phyloP scores from a whole-genome alignment of 331 rosid genomes.

The Saraca asoca region DNA sequence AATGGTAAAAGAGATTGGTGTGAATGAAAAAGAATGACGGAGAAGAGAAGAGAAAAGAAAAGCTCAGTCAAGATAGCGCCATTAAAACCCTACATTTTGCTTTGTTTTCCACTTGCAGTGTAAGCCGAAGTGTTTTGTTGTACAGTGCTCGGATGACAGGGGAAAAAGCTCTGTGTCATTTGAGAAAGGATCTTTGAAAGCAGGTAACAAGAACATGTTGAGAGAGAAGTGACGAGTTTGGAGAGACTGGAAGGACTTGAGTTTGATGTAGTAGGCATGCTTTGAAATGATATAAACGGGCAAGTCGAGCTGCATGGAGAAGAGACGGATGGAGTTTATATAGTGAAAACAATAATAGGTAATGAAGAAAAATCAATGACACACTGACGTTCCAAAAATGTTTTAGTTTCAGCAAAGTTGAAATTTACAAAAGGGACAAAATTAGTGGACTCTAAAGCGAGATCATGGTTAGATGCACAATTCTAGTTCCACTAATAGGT shows the following conservation, averaged over 20 bases:
- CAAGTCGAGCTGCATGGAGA: conserved; percentile 25
- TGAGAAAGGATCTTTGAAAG: conserved; percentile 30
- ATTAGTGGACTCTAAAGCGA: conserved; percentile 41
- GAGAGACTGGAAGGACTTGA: neutral
- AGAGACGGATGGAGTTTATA: conserved; percentile 45
- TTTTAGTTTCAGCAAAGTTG: conserved; percentile 37
- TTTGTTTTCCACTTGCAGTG: conserved; percentile 27
- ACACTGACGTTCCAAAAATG: conserved; percentile 53
- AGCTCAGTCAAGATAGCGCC: conserved; percentile 86
- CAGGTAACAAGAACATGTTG: conserved; percentile 30
- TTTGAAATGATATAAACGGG: conserved; percentile 55
- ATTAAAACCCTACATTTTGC: conserved; percentile 9
- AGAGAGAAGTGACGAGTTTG: conserved; percentile 41
- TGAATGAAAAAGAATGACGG: accelerated
- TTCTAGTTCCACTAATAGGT: too few species aligned
- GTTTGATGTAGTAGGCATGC: conserved; percentile 7
- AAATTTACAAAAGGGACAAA: conserved; percentile 24
- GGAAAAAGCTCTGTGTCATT: conserved; percentile 24
- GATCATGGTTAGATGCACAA: conserved; percentile 11
- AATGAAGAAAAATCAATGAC: conserved; percentile 36
- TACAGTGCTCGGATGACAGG: neutral
- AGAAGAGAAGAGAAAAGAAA: accelerated
- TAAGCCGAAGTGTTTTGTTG: conserved; percentile 30
- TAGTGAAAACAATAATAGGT: conserved; percentile 31
- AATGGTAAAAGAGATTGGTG: neutral